Base-by-base conservation (phyloP, 1,139 yeast species). In the Taphrina communis region DNA sequence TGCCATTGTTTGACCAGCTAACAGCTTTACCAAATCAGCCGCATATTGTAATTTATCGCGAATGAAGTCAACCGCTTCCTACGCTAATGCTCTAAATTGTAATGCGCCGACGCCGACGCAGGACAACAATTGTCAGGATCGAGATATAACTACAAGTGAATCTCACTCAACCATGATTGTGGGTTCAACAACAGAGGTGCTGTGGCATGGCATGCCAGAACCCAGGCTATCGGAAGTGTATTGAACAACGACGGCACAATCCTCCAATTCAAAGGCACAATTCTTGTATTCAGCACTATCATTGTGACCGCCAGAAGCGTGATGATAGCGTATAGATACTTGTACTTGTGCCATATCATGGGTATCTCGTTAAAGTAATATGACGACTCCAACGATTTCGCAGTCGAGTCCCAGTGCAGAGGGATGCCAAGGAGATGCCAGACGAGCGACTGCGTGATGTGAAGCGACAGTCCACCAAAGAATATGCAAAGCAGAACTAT, bases 321-420 rank as follows among this genome's bases (percentile, higher is more conserved):
- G n/a, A 66, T 31, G 17, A 65, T 17, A 17, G 42, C 41, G 41
- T 65, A 65, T 58, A 65, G 50, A 46, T 44, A 57, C 53, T 65
- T 65, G 59, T 55, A 65, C 7, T 48, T 46, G 12, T 44, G 51
- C 68, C 63, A 65, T 19, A 65, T 51, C 57, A 57, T 57, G 8
- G 65, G 65, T 17, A 65, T 1, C 44, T 65, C 68, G 21, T 58
- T 65, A 42, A 65, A 51, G 42, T 42, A 65, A 36, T 65, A 57
- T 9, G 68, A 57, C 8, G 58, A 39, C 12, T 58, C 53, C 19
- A 65, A 46, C 14, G 63, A 50, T 31, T 65, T 65, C 6, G 72
- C 72, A 11, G 72, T 71, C 12, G 72, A 68, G 12, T 71, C 71
- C 72, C 72, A 71, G 31, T 57, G 66, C 66, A 71, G 57, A 52